phyloP scores from a whole-genome alignment of 495 filamentous ascomycete genomes.

The Lasiosphaeria miniovina region DNA sequence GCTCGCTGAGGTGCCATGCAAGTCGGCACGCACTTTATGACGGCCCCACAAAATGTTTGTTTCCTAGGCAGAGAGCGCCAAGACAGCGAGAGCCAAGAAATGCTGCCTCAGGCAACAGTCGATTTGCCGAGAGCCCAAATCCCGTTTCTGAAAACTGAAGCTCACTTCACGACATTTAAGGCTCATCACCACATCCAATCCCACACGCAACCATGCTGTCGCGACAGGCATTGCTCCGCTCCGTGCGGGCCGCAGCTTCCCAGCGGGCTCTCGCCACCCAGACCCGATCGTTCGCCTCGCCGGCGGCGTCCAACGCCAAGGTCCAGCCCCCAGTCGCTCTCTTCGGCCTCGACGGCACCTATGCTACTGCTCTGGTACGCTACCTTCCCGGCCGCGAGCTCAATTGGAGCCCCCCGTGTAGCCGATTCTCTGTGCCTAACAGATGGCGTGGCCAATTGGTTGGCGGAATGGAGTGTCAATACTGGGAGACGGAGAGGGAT shows the following conservation, averaged over 20 bases:
- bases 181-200: slow-evolving; percentile 31
- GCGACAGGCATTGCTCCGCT: slow-evolving; percentile 57
- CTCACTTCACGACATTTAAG: slow-evolving; percentile 35
- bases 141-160: slow-evolving; percentile 35
- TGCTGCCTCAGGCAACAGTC: slow-evolving; percentile 31
- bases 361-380: slow-evolving; percentile 94
- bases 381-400: slow-evolving; percentile 12
- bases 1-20: no score
- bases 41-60: not conserved
- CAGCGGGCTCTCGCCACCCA: slow-evolving; percentile 39
- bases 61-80: not conserved
- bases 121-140: slow-evolving; percentile 35
- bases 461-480: not conserved
- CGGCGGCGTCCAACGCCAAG: slow-evolving; percentile 58
- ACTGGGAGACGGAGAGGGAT: not conserved
- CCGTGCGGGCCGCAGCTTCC: slow-evolving; percentile 55
- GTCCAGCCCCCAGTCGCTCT: slow-evolving; percentile 84
- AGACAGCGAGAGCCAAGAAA: not conserved
- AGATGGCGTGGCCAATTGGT: not conserved
- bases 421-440: slow-evolving; percentile 1
- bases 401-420: slow-evolving; percentile 14
- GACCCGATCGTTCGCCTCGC: slow-evolving; percentile 71
- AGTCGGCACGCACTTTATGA: not conserved
- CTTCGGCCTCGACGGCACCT: slow-evolving; percentile 95
- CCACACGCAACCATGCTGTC: slow-evolving; percentile 56